phyloP scores from a whole-genome alignment of 2,329 filamentous ascomycete genomes.

The Pyrenophora graminea region DNA sequence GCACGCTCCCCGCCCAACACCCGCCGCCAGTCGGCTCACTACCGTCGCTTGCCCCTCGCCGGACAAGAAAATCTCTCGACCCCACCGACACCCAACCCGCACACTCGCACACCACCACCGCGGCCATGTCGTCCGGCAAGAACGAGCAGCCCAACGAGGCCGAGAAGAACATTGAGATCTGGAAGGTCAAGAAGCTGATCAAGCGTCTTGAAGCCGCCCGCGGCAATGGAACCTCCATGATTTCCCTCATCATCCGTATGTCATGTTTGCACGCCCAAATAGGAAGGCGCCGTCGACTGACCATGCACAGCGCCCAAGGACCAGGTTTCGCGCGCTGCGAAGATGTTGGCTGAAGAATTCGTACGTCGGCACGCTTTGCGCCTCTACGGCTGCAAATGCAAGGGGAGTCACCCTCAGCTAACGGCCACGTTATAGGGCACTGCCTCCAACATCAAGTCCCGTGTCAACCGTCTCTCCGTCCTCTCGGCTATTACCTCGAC shows the following conservation, averaged over 20 bases:
- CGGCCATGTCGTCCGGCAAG: conserved; percentile 43
- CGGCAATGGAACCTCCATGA: conserved; percentile 99
- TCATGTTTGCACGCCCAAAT: conserved; percentile 22
- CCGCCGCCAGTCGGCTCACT: conserved; percentile 22
- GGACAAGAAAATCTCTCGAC: conserved; percentile 23
- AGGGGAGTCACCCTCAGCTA: too few species aligned
- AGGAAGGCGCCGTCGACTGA: conserved; percentile 22
- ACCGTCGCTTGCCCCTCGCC: conserved; percentile 21
- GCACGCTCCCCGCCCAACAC: conserved; percentile 11
- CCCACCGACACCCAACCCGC: conserved; percentile 20
- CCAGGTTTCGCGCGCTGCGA: conserved; percentile 91
- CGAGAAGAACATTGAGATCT: conserved; percentile 94
- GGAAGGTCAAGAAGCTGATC: conserved; percentile 99
- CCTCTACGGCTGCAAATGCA: background rate
- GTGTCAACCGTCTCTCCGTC: conserved; percentile 97
- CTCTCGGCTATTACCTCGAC: conserved; percentile 98
- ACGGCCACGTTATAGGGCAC: conserved; percentile 68
- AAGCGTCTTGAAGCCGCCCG: conserved; percentile 96
- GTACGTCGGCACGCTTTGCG: conserved; percentile 58
- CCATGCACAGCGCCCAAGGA: conserved; percentile 81
- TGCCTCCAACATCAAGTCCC: conserved; percentile 99
- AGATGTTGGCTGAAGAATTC: conserved; percentile 99
- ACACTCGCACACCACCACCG: conserved; percentile 21
- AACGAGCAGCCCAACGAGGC: conserved; percentile 77
- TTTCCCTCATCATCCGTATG: conserved; percentile 97